A percentile compares a stretch with the other conserved stretches of the same genome.
Conservation (phyloP, 495 filamentous ascomycete genomes). For the Hyaloscypha finlandica region DNA sequence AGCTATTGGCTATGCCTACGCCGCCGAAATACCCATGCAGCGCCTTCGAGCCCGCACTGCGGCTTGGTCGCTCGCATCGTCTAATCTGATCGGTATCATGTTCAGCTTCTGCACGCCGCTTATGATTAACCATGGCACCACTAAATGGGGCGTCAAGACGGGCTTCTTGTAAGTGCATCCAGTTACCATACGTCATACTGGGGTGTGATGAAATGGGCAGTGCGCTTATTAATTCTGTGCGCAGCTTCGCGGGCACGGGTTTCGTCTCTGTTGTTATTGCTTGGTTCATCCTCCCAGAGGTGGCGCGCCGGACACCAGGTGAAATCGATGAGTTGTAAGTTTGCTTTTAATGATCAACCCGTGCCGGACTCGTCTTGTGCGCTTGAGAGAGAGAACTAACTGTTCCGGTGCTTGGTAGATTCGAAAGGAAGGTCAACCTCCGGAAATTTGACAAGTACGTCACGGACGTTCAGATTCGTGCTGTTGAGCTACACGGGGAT, state of each 20-base stretch:
- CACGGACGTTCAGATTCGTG: slow-evolving; percentile 17
- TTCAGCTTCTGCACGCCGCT: slow-evolving; percentile 47
- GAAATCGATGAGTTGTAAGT: slow-evolving; percentile 25
- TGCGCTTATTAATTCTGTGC: not conserved
- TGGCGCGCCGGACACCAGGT: slow-evolving; percentile 14
- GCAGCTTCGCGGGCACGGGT: slow-evolving; percentile 16
- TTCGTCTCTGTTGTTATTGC: slow-evolving; percentile 12
- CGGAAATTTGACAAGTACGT: slow-evolving; percentile 20
- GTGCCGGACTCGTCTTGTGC: too few relatives aligned
- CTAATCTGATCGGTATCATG: slow-evolving; percentile 43
- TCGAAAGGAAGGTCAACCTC: slow-evolving; percentile 18
- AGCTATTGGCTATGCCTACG: slow-evolving; percentile 42
- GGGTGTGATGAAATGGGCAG: not conserved
- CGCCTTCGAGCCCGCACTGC: slow-evolving; percentile 44
- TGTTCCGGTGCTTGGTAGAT: slow-evolving; percentile 1
- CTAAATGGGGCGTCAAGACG: slow-evolving; percentile 45
- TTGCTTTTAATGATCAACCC: not conserved
- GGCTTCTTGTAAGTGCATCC: slow-evolving; percentile 40
- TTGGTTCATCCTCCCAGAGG: slow-evolving; percentile 20
- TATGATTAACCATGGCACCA: slow-evolving; percentile 38
- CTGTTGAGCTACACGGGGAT: not conserved
- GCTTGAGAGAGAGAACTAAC: not conserved
- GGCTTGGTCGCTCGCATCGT: slow-evolving; percentile 40
- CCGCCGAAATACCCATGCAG: slow-evolving; percentile 42
- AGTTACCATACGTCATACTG: not conserved